Evolutionary conservation across 768 basidiomycete genomes (phyloP).

Genomic region (Russula compacta): DNA sequence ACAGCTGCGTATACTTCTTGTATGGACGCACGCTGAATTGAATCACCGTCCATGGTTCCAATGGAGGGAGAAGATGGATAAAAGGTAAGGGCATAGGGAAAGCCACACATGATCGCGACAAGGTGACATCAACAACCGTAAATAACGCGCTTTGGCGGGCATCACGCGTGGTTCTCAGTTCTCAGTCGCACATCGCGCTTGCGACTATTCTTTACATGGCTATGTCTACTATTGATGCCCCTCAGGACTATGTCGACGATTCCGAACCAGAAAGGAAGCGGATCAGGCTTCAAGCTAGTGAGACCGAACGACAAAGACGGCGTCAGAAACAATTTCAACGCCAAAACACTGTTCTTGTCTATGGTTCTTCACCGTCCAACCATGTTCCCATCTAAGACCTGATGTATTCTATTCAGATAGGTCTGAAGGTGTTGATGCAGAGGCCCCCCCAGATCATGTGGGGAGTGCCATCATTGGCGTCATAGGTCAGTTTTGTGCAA

Average conservation of each 20-base stretch:
- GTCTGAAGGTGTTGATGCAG: neutral
- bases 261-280: slow-evolving; percentile 63
- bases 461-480: slow-evolving; percentile 19
- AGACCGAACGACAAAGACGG: slow-evolving; percentile 23
- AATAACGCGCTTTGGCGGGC: slow-evolving; percentile 19
- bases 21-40: slow-evolving; percentile 40
- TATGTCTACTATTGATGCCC: neutral
- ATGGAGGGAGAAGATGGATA: neutral
- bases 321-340: neutral
- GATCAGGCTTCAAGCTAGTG: slow-evolving; percentile 22
- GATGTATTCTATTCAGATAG: neutral
- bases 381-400: neutral
- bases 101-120: neutral
- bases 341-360: neutral
- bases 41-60: slow-evolving; percentile 3
- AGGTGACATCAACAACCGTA: slow-evolving; percentile 15
- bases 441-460: neutral
- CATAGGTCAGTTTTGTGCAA: neutral
- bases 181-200: neutral
- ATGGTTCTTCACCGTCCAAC: neutral
- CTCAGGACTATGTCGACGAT: slow-evolving; percentile 41
- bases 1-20: slow-evolving; percentile 62
- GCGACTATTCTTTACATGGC: neutral
- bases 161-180: no score
- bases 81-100: slow-evolving; percentile 2